These are phyloP conservation scores for Dipodascus geniculatus DNA, from an alignment of 805 yeast genomes.

Conservation along the genomic window DNA sequence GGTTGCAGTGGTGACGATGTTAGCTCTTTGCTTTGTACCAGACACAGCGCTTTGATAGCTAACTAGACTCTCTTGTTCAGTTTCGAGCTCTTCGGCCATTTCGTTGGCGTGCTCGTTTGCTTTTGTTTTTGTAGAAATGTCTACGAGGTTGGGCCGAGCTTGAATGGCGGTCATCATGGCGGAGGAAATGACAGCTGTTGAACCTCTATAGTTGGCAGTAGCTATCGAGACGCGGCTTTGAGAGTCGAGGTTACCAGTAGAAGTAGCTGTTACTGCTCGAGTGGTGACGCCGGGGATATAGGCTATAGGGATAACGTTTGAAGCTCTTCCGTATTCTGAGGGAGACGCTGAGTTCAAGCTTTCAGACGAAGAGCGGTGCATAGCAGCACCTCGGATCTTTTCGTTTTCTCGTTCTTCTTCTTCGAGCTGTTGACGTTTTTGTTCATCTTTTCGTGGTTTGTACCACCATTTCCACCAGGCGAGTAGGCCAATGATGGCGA, in stretches of 20 bases:
- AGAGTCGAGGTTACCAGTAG: conserved; percentile 17
- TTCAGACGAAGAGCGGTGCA: neutral
- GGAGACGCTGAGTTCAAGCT: conserved; percentile 31
- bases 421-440: conserved; percentile 9
- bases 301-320: conserved; percentile 83
- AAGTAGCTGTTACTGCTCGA: conserved; percentile 13
- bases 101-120: neutral
- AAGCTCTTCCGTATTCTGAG: conserved; percentile 56
- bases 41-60: neutral
- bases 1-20: neutral
- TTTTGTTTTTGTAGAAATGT: conserved; percentile 37
- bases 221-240: conserved; percentile 25
- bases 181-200: conserved; percentile 34
- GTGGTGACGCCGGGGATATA: conserved; percentile 81
- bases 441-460: conserved; percentile 23
- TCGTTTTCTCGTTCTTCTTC: neutral
- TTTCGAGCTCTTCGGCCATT: neutral
- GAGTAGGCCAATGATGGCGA: conserved; percentile 29
- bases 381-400: neutral
- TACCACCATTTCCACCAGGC: conserved; percentile 31
- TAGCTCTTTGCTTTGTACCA: conserved; percentile 1
- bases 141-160: conserved; percentile 63
- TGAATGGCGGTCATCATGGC: conserved; percentile 59
- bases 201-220: conserved; percentile 30
- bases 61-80: neutral